Base-by-base conservation (phyloP, 179 eudicot genomes). In the Camellia oleifera region DNA sequence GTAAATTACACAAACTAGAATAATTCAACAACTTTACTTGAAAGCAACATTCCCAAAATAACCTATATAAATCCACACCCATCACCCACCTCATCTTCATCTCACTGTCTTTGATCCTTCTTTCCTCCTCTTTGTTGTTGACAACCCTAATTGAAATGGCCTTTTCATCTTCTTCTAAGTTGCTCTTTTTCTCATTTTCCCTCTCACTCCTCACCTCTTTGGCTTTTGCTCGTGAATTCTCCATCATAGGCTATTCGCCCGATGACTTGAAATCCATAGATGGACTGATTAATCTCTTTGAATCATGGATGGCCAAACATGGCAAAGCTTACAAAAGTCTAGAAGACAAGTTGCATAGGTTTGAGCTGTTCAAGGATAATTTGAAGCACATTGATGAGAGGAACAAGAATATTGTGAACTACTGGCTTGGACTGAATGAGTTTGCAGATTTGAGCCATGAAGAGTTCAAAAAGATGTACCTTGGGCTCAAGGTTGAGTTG, bases 321-420 rank as follows among this genome's bases (percentile, higher is more conserved):
- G 92, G 93, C 10, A 95, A 91, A 79, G 78, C 76, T 0, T 95
- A 95, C 80, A 80, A 86, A 73, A 88, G 82, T 80, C 63, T 92
- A 18, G 97, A 92, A 23, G 99, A 95, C 87, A 94, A 91, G 89
- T 76, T 94, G 80, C 93, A 91, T 42, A 89, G 97, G 76, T 94
- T 94, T 82, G 94, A 95, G 89, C 89, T 95, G 67, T 95, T 95
- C 72, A 88, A 86, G 84, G 97, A 94, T 54, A 95, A 92, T 66
- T 75, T 95, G 85, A 93, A 91, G 74, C 96, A 92, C 86, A 95
- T 95, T 73, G 98, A 95, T 78, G 97, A 92, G 83, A 88, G 87
- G 53, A 95, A 95, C 77, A 92, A 91, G 84, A 84, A 79, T 75
- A 76, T 82, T 4, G 82, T 82, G 63, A 93, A 85, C 78, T 95